A percentile compares a stretch with the other conserved stretches of the same genome.
phyloP scores from a whole-genome alignment of 495 filamentous ascomycete genomes.

The Lichina pygmaea region DNA sequence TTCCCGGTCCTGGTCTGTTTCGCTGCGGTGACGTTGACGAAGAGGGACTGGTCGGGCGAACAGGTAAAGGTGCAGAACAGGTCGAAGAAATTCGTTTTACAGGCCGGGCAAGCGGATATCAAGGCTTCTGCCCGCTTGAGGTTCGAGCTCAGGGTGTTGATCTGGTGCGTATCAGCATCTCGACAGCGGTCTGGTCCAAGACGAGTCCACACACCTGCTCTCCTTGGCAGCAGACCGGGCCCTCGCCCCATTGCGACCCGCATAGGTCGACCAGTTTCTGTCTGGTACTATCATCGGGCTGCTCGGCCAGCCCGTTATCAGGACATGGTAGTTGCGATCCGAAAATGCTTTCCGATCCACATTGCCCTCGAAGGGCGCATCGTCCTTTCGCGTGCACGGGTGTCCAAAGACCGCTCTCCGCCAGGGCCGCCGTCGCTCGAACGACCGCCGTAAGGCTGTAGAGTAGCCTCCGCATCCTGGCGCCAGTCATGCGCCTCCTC shows the following conservation, averaged over 20 bases:
- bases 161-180: constrained; percentile 16
- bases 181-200: background rate
- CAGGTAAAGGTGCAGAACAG: constrained; percentile 94
- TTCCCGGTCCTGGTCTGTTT: constrained; percentile 36
- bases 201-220: constrained; percentile 33
- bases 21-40: constrained; percentile 74
- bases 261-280: constrained; percentile 64
- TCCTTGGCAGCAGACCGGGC: constrained; percentile 56
- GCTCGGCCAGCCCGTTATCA: constrained; percentile 65
- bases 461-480: background rate
- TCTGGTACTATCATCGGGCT: constrained; percentile 38
- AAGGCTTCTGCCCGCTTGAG: constrained; percentile 67
- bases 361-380: constrained; percentile 77
- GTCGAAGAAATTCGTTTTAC: constrained; percentile 92
- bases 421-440: background rate
- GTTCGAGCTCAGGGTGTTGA: constrained; percentile 51
- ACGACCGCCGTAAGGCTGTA: background rate
- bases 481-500: background rate
- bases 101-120: constrained; percentile 80
- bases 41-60: constrained; percentile 85
- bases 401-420: constrained; percentile 14
- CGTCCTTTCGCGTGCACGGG: constrained; percentile 62
- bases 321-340: constrained; percentile 69
- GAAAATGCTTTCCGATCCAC: constrained; percentile 71
- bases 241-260: constrained; percentile 57